phyloP scores from a whole-genome alignment of 1,284 basidiomycete genomes.

The Hemileia vastatrix region DNA sequence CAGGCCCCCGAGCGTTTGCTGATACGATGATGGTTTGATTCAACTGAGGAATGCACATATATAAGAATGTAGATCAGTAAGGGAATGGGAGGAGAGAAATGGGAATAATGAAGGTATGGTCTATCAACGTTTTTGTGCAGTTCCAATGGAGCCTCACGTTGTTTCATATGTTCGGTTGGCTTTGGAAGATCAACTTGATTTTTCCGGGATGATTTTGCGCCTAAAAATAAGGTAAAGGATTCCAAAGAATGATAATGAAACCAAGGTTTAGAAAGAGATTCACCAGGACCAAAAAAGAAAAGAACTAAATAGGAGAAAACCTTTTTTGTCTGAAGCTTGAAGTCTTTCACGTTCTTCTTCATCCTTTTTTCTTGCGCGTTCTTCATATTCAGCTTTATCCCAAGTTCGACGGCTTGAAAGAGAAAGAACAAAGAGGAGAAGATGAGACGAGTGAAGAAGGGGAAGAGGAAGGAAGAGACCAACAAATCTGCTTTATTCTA shows the following conservation, averaged over 20 bases:
- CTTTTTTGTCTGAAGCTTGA: conserved; percentile 30
- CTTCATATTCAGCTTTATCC: conserved; percentile 37
- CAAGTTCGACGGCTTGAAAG: conserved; percentile 30
- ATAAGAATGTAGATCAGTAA: background rate
- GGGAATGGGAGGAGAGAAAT: background rate
- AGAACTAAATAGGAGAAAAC: conserved; percentile 11
- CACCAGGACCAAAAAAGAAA: background rate
- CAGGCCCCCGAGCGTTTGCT: conserved; percentile 59
- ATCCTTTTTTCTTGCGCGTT: conserved; percentile 34
- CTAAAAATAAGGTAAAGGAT: conserved; percentile 47
- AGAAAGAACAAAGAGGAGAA: no score
- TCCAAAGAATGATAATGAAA: background rate
- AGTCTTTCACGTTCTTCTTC: conserved; percentile 29
- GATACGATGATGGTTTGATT: conserved; percentile 83
- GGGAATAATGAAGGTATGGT: background rate
- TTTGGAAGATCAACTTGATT: conserved; percentile 60
- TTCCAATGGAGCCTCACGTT: conserved; percentile 66
- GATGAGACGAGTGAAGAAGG: no score
- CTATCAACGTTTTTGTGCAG: conserved; percentile 67
- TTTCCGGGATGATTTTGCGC: conserved; percentile 61
- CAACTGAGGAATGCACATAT: conserved; percentile 43
- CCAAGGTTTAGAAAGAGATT: conserved; percentile 5
- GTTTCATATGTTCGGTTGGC: conserved; percentile 78
- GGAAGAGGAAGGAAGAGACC: no score
- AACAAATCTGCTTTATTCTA: no score